Percentiles rank a stretch among this genome's conserved stretches.
phyloP scores from a whole-genome alignment of 2,329 filamentous ascomycete species.

The Trichoderma pleuroti region DNA sequence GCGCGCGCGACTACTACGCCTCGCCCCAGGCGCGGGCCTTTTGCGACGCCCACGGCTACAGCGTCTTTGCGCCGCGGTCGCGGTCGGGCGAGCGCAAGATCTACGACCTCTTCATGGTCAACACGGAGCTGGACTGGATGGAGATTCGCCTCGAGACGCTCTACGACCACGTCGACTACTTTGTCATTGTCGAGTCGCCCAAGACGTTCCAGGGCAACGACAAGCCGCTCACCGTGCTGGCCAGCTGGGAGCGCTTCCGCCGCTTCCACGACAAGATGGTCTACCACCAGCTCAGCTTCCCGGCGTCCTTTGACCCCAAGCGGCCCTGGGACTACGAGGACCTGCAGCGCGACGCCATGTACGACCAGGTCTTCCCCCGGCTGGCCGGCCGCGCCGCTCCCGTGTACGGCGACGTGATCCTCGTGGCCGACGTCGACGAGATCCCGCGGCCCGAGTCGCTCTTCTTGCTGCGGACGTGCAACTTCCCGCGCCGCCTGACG shows the following conservation, averaged over 20 bases:
- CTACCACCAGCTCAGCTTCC: constrained; percentile 51
- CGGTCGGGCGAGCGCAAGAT: constrained; percentile 30
- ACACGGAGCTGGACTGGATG: constrained; percentile 62
- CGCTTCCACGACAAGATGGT: constrained; percentile 59
- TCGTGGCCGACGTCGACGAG: constrained; percentile 61
- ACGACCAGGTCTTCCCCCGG: constrained; percentile 51
- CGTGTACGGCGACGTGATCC: constrained; percentile 49
- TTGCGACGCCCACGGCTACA: constrained; percentile 34
- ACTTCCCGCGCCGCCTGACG: constrained; percentile 51
- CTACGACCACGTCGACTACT: constrained; percentile 59
- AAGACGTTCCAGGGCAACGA: constrained; percentile 55
- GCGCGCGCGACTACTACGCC: constrained; percentile 27
- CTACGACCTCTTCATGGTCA: constrained; percentile 58
- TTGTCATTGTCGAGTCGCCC: constrained; percentile 58
- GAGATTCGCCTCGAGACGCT: constrained; percentile 60
- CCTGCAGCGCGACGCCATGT: constrained; percentile 54
- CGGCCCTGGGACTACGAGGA: constrained; percentile 51
- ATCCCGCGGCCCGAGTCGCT: constrained; percentile 52
- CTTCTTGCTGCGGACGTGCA: constrained; percentile 47
- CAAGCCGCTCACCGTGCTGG: constrained; percentile 52
- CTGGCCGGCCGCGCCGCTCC: constrained; percentile 43
- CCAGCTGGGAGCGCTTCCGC: constrained; percentile 50
- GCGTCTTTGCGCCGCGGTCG: constrained; percentile 28
- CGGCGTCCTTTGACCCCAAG: constrained; percentile 36
- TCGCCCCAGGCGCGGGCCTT: constrained; percentile 29